Evolutionary conservation across 208 protist genomes (phyloP), one percentile per base, ranked within the genome.

Genomic region (Leptomonas pyrrhocoris): DNA sequence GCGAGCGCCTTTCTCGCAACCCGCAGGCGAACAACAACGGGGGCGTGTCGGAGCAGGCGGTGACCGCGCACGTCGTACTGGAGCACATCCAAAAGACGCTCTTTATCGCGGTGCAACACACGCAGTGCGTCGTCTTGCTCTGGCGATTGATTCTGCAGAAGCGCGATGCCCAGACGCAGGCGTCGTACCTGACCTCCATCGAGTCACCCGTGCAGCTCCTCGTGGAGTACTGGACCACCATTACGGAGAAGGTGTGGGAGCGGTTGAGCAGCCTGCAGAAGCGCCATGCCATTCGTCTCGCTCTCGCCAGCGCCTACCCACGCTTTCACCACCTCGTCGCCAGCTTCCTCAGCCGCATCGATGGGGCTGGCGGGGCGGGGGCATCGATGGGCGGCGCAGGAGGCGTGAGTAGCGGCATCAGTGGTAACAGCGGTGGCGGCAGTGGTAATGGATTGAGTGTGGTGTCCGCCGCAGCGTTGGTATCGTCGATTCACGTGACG

Each of bases 111-210:
- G 77, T 85, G 74, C 82, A 85, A 56, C 85, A 92, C 58, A 86
- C 85, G 8, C 77, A 84, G 51, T 81, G 77, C 50, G 79, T 91
- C 48, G 50, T 93, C 13, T 55, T 88, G 31, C 67, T 93, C 12
- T 95, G 90, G 90, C 74, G 80, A 13, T 68, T 90, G 31, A 68
- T 95, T 19, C 74, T 92, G 51, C 71, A 78, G 48, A 80, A 77
- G 56, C 59, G 72, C 31, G 85, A 90, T 68, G 76, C 65, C 25
- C 51, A 72, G 27, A 86, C 81, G 12, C 72, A 85, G 46, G 64
- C 40, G 23, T 58, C 68, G 1, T 89, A 84, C 61, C 51, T 91
- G 16, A 61, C 61, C 45, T 59, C 67, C 19, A 63, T 90, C 45
- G 86, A 90, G 43, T 57, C 58, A n/a, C 90, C 86, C 8, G 81